These are phyloP conservation scores for Suillus plorans DNA, from an alignment of 768 basidiomycete species.

Conservation along the genomic window DNA sequence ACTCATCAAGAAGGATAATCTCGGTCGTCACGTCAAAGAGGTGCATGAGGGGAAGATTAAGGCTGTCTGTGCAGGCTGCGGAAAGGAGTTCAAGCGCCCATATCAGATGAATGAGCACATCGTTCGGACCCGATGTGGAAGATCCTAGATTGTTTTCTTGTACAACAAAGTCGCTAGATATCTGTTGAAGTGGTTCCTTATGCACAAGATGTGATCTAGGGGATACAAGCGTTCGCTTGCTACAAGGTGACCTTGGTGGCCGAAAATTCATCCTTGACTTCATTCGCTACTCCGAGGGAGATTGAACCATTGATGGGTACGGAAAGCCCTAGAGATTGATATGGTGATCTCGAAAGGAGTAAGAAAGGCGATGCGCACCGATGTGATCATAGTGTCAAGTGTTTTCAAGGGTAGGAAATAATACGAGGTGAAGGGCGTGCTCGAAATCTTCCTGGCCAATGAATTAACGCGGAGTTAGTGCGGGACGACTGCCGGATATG, in stretches of 20 bases:
- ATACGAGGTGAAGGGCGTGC: too few relatives aligned
- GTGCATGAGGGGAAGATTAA: neutral
- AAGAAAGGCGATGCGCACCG: neutral
- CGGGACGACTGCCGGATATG: too few relatives aligned
- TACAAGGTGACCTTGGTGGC: neutral
- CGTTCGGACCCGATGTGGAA: neutral
- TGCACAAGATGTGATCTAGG: neutral
- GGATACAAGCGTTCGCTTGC: neutral
- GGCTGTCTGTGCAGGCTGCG: neutral
- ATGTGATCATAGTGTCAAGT: too few relatives aligned
- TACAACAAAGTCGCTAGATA: neutral
- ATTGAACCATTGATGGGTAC: neutral
- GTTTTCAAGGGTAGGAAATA: too few relatives aligned
- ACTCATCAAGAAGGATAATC: neutral
- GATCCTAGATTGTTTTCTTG: neutral
- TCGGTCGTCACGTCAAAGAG: neutral
- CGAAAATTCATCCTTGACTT: neutral
- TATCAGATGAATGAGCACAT: neutral
- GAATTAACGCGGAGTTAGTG: too few relatives aligned
- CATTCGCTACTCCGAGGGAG: neutral
- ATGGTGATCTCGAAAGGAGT: neutral
- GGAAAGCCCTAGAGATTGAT: neutral
- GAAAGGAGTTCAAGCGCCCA: neutral
- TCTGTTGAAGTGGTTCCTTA: neutral
- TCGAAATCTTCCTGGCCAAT: too few relatives aligned